Evolutionary conservation across 1,139 yeast species (phyloP).

Genomic region (Candida sp.): DNA sequence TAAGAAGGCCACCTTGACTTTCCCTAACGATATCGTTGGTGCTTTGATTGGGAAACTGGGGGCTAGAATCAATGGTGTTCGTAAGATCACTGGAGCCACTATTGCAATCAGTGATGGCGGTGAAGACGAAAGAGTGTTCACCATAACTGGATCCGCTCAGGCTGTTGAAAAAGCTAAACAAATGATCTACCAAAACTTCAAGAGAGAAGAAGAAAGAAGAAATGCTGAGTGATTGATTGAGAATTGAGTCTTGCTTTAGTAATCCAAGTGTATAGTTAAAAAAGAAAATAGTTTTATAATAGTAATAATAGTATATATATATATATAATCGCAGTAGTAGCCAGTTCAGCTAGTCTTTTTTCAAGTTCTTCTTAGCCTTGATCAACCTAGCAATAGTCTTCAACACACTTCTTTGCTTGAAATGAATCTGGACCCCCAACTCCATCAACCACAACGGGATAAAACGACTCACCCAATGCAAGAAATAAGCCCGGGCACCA

Average conservation of each 20-base stretch:
- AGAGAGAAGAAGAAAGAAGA: slow-evolving; percentile 78
- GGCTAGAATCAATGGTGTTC: slow-evolving; percentile 83
- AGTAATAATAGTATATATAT: neutral
- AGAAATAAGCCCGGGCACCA: slow-evolving; percentile 26
- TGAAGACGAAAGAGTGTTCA: slow-evolving; percentile 69
- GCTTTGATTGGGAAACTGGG: slow-evolving; percentile 92
- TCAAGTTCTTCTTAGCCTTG: neutral
- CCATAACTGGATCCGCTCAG: slow-evolving; percentile 67
- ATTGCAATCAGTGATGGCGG: slow-evolving; percentile 79
- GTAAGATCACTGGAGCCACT: slow-evolving; percentile 80
- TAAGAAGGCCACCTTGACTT: slow-evolving; percentile 40
- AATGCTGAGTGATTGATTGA: slow-evolving; percentile 23
- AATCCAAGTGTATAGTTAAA: neutral
- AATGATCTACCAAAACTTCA: slow-evolving; percentile 74
- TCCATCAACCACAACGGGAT: slow-evolving; percentile 37
- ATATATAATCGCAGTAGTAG: neutral
- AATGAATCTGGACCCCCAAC: slow-evolving; percentile 27
- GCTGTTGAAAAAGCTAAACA: slow-evolving; percentile 74
- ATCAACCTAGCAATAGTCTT: slow-evolving; percentile 10
- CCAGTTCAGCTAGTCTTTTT: neutral
- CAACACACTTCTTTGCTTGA: slow-evolving; percentile 33
- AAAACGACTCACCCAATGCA: slow-evolving; percentile 25
- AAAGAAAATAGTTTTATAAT: neutral
- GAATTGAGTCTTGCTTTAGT: neutral
- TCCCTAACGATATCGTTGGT: slow-evolving; percentile 88